Conservation (phyloP, 805 yeast species). For the Osmozyma mogii region DNA sequence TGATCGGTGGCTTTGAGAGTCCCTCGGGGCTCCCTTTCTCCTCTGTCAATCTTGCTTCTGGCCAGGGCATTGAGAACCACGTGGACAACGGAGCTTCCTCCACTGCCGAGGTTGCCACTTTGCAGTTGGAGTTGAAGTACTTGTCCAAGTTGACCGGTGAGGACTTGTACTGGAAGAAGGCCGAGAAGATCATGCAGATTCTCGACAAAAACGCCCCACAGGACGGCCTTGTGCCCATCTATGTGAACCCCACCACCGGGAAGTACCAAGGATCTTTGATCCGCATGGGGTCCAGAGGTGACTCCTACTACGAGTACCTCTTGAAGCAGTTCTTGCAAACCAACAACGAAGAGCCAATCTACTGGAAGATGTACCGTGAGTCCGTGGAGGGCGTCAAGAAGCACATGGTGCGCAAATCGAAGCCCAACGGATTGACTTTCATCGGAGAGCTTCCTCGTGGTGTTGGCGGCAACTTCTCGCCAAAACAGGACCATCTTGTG, state of each 20-base stretch:
- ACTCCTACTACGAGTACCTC: constrained; percentile 85
- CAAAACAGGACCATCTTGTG: constrained; percentile 88
- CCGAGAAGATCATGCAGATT: constrained; percentile 63
- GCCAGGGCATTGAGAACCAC: constrained; percentile 52
- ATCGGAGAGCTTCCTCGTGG: constrained; percentile 77
- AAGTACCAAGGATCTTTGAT: constrained; percentile 55
- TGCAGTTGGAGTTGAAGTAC: constrained; percentile 83
- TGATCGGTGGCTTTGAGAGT: constrained; percentile 62
- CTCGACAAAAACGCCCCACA: constrained; percentile 56
- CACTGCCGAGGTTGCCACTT: constrained; percentile 83
- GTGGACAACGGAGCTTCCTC: constrained; percentile 73
- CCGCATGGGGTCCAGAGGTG: constrained; percentile 86
- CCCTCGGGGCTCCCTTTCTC: constrained; percentile 69
- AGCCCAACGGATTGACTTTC: constrained; percentile 55
- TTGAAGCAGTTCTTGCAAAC: constrained; percentile 83
- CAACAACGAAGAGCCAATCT: constrained; percentile 47
- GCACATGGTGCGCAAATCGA: constrained; percentile 51
- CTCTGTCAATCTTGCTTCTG: constrained; percentile 62
- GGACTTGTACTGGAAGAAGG: constrained; percentile 65
- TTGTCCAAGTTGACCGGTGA: constrained; percentile 77
- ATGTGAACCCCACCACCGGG: constrained; percentile 68
- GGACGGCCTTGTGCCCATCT: constrained; percentile 81
- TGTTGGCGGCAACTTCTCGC: constrained; percentile 46
- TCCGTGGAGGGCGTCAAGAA: constrained; percentile 70
- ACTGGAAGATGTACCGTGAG: constrained; percentile 68